A percentile compares a stretch with the other conserved stretches of the same genome.
These are phyloP conservation scores for Sarocladium strictum DNA, from an alignment of 2,329 filamentous ascomycete species.

Conservation along the genomic window DNA sequence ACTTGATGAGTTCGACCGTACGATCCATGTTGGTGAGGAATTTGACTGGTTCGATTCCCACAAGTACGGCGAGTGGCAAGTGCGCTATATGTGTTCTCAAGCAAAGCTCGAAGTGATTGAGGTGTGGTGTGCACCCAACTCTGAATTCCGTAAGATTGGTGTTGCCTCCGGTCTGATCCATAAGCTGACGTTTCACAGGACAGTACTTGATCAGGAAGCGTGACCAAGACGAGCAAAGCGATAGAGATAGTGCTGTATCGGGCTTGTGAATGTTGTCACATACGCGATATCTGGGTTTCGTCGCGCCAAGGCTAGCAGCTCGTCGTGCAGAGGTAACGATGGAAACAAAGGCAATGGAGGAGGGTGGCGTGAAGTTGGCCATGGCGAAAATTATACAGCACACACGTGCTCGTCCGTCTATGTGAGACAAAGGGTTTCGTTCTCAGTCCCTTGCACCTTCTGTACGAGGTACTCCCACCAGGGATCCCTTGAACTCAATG, in stretches of 20 bases:
- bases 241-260: conserved; percentile 32
- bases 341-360: background rate
- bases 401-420: conserved; percentile 12
- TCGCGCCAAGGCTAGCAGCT: too few relatives aligned
- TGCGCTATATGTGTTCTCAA: conserved; percentile 32
- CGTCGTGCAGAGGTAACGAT: too few relatives aligned
- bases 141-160: conserved; percentile 30
- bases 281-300: too few relatives aligned
- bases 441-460: conserved; percentile 23
- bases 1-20: conserved; percentile 18
- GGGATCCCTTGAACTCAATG: conserved; percentile 23
- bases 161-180: background rate
- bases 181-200: conserved; percentile 17
- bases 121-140: conserved; percentile 29
- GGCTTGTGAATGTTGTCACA: conserved; percentile 14
- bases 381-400: background rate
- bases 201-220: conserved; percentile 32
- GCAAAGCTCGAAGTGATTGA: conserved; percentile 29
- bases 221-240: conserved; percentile 24
- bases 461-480: conserved; percentile 36
- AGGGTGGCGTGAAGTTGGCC: background rate
- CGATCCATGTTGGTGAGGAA: conserved; percentile 26
- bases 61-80: conserved; percentile 31
- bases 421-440: conserved; percentile 32
- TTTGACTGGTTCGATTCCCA: conserved; percentile 39